Evolutionary conservation across 192 early-diverging fungal genomes (phyloP), one percentile per base, ranked within the genome.

Genomic region (Coemansia sp.): DNA sequence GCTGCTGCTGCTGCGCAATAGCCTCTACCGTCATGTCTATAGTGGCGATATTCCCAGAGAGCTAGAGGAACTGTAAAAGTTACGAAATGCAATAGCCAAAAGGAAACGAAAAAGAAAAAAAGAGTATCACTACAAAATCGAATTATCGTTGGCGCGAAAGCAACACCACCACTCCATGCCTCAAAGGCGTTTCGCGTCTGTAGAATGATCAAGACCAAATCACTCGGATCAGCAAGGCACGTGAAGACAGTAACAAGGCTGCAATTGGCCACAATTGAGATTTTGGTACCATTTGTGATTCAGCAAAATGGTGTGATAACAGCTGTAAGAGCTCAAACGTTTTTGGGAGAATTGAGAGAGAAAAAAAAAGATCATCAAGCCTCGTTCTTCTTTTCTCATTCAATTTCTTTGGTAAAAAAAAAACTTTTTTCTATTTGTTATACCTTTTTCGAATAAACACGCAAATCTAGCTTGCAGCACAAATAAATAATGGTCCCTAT

Each of bases 401-500:
- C 46, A 8, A 18, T 4, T 23, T 5, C 21, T 48, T 48, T 48
- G 5, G 34, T 10, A 35, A 35, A 10, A 35, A 35, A 35, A 35
- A 35, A 10, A 7, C 15, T 48, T 5, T 48, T 48, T 8, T 48
- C 21, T 48, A 10, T 20, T 48, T 48, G 21, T 48, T 5, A 48
- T 48, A n/a, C n/a, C n/a, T n/a, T n/a, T n/a, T n/a, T n/a, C n/a
- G n/a, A n/a, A n/a, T n/a, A n/a, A 15, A 4, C 43, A 42, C 15
- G 15, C 58, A 21, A 42, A 21, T 33, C 34, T 2, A n/a, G 29
- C n/a, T n/a, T 34, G 12, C 4, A 63, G 26, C 18, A 21, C 0
- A 28, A 34, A 56, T 3, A 61, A 48, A 43, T 25, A 25, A 56
- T 67, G 65, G 45, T 66, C 28, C 69, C 72, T 31, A 60, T 80